phyloP scores from a whole-genome alignment of 2,329 filamentous ascomycete species.

The Akanthomyces dipterigenus region DNA sequence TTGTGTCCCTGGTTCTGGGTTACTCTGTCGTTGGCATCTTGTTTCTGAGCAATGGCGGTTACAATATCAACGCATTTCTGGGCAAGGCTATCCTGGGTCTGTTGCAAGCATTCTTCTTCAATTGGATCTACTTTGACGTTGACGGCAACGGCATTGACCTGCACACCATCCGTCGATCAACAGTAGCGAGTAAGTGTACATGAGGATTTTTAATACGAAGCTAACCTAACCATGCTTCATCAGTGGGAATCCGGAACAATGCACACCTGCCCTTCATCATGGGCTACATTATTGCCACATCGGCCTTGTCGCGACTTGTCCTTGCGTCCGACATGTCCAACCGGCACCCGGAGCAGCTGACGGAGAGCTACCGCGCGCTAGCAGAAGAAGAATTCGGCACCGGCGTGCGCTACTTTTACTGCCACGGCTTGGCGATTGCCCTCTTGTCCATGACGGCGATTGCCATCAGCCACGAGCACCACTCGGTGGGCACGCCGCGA shows the following conservation, averaged over 20 bases:
- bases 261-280: slow-evolving; percentile 58
- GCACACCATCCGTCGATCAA: slow-evolving; percentile 54
- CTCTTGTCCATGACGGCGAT: slow-evolving; percentile 49
- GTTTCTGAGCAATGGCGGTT: slow-evolving; percentile 44
- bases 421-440: slow-evolving; percentile 51
- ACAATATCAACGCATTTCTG: slow-evolving; percentile 48
- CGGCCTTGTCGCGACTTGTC: slow-evolving; percentile 52
- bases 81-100: slow-evolving; percentile 56
- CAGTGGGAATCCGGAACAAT: slow-evolving; percentile 46
- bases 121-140: slow-evolving; percentile 60
- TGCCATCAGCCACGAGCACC: slow-evolving; percentile 49
- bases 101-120: slow-evolving; percentile 51
- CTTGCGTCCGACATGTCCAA: slow-evolving; percentile 47
- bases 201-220: slow-evolving; percentile 11
- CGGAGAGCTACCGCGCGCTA: slow-evolving; percentile 41
- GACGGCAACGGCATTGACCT: slow-evolving; percentile 49
- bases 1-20: slow-evolving; percentile 58
- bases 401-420: slow-evolving; percentile 58
- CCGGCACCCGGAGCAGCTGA: slow-evolving; percentile 41
- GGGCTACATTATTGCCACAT: slow-evolving; percentile 52
- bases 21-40: slow-evolving; percentile 56
- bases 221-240: not conserved
- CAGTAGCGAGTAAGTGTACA: slow-evolving; percentile 30
- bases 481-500: slow-evolving; percentile 40
- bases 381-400: slow-evolving; percentile 43